Evolutionary conservation across 257 asterid species (phyloP), one percentile per base, ranked within the genome.

Genomic region (Solanum etuberosum): DNA sequence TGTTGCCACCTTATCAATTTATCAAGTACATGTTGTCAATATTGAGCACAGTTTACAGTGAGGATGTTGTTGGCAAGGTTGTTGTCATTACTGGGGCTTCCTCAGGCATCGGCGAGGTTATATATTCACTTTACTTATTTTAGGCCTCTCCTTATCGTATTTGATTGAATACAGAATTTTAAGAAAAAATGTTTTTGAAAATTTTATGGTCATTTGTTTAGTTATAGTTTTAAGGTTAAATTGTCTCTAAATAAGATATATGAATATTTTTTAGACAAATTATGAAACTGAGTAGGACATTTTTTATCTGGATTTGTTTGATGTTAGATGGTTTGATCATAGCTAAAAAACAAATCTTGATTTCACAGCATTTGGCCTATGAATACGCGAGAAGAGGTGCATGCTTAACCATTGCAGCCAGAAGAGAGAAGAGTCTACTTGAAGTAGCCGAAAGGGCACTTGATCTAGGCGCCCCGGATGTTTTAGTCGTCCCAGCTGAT

Each of bases 61-160:
- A 96, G 76, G 96, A 95, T 63, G 87, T 96, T 83, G 87, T 93
- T 90, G 94, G 94, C 9, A 96, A 95, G 84, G 98, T 94, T 57
- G 95, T 95, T 67, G 6, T 95, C 89, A 94, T 95, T 88, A 95
- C 98, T 86, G 98, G 98, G 16, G 98, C 99, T 86, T 96, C 98
- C 89, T 94, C 99, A 35, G 98, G 98, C 90, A 94, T 96, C 43
- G 98, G 99, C 63, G 98, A 96, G 91, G 98, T 94, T 86, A 61
- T 61, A 61, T 61, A 23, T 61, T 61, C 68, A 4, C 29, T 59
- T 59, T 59, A 7, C 67, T 57, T 57, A 57, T 57, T 3, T 43
- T 3, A 57, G 68, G 7, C 31, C 68, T 61, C 3, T 61, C 6
- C 29, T 14, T 61, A 23, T 61, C 3, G 13, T 61, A 61, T 9